Evolutionary conservation across 2,329 filamentous ascomycete species (phyloP), one percentile per base, ranked within the genome.

Genomic region (Exophiala spinifera): DNA sequence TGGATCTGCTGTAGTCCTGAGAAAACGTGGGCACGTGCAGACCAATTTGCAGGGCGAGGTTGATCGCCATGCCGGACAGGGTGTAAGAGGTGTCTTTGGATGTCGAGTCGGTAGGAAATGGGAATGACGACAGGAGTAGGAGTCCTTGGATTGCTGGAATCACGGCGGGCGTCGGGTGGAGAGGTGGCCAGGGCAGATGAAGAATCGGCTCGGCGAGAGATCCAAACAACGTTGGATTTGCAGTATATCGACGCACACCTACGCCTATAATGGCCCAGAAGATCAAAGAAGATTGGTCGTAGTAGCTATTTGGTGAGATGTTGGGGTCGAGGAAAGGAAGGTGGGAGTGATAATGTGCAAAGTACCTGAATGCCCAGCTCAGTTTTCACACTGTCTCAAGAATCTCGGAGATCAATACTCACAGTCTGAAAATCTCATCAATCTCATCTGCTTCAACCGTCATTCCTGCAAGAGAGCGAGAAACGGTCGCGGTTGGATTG

Each of bases 231-330:
- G 71, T 73, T 2, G 70, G 71, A 33, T 74, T 72, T n/a, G 63
- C 66, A 1, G 61, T 34, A 39, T 70, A 74, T 5, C 64, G 65
- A 11, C 71, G 63, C 49, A 66, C 69, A 15, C 67, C 66, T 5
- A 69, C 66, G 1, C 67, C 65, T 10, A 72, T 64, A 2, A 74
- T 86, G 46, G 87, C 82, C 91, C 91, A 95, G 71, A 95, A 95
- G 1, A 96, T 79, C 13, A 95, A 77, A 4, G 85, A 84, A 46
- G 90, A 87, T 64, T 92, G 86, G 56, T 85, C 80, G 65, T 87
- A 87, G 68, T 89, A 94, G 52, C 84, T 76, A 40, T 92, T 87
- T 1, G 89, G 86, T 1, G 80, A 73, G 61, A 85, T 83, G 10
- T 77, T 67, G 4, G 64, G 63, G 25, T 72, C 69, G 0, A 73